Evolutionary conservation across 2,329 filamentous ascomycete species (phyloP), one percentile per base, ranked within the genome.

Genomic region (Paecilomyces dactylethromorphus): DNA sequence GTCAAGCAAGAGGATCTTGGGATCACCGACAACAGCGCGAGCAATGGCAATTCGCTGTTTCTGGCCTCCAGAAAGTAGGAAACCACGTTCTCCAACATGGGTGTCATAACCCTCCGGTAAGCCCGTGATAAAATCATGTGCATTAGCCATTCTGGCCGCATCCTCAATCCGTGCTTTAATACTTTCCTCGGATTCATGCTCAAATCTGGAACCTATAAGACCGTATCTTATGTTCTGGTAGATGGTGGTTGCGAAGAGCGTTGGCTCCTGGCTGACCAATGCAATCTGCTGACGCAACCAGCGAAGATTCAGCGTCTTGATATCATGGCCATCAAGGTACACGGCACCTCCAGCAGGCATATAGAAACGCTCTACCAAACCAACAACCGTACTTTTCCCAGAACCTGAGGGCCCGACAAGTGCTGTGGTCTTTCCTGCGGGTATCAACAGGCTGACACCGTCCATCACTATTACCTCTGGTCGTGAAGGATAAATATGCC

Each of bases 1-100:
- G 64, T 99, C 94, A 4, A 99, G 86, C 0, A 99, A 83, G 1
- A 99, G 81, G 68, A 99, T 87, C 78, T 92, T 95, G 0, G 93
- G 93, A 66, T 97, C 90, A 18, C 89, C 93, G 31, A 97, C 91
- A 58, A 97, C 85, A 45, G 92, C 92, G 68, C 92, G 84, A 7
- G 93, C 92, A 74, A 97, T 97, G 12, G 93, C 92, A 69, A 97
- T 95, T 66, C 94, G 90, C 76, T 97, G 94, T 74, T 97, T 96
- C 76, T 99, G 94, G 35, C 94, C 94, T 72, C 94, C 94, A 58
- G 91, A 96, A 8, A 99, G 82, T 56, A 97, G 78, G 71, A 96
- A 96, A 10, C 94, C 94, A 62, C 92, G 88, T 74, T 97, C 92
- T 58, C 94, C 94, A n/a, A 97, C 93, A 64, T 95, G 87, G 0